A percentile compares a stretch with the other conserved stretches of the same genome.
Conservation (phyloP, 1,139 yeast genomes). For the Kurtzmaniella quercitrusa region DNA sequence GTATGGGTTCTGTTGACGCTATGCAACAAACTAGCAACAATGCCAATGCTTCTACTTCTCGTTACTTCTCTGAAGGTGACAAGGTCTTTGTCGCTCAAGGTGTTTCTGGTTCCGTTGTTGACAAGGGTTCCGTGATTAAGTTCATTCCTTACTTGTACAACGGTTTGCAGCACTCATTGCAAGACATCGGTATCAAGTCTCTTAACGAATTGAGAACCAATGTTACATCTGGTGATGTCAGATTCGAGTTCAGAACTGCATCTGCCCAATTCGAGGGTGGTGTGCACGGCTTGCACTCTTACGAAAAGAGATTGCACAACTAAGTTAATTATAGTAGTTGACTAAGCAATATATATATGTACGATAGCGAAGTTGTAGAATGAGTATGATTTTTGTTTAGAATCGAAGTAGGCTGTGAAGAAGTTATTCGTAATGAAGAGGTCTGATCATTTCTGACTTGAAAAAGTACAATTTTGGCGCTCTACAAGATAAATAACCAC, state of each 20-base stretch:
- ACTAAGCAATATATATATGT: background rate
- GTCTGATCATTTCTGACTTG: no score
- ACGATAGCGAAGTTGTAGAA: no score
- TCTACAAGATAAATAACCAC: no score
- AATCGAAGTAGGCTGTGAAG: constrained; percentile 1
- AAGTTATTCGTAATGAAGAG: background rate
- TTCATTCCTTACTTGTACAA: constrained; percentile 90
- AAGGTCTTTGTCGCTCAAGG: constrained; percentile 98
- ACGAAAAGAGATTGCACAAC: constrained; percentile 95
- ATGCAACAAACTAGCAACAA: constrained; percentile 88
- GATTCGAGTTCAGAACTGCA: constrained; percentile 98
- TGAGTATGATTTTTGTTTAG: background rate
- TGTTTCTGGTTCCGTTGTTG: constrained; percentile 95
- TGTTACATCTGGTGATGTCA: constrained; percentile 66
- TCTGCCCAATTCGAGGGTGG: constrained; percentile 99
- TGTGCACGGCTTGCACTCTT: constrained; percentile 92
- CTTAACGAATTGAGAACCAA: constrained; percentile 58
- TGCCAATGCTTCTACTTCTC: constrained; percentile 96
- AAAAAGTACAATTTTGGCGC: no score
- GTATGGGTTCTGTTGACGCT: constrained; percentile 99
- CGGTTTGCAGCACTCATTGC: constrained; percentile 98
- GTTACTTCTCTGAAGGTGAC: constrained; percentile 96
- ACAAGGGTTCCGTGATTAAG: constrained; percentile 92
- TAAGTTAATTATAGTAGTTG: constrained; percentile 23
- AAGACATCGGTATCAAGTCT: constrained; percentile 88